Percentiles rank a stretch among this genome's conserved stretches.
Evolutionary conservation across 1,284 basidiomycete genomes (phyloP).

Genomic region (Caloboletus firmus): DNA sequence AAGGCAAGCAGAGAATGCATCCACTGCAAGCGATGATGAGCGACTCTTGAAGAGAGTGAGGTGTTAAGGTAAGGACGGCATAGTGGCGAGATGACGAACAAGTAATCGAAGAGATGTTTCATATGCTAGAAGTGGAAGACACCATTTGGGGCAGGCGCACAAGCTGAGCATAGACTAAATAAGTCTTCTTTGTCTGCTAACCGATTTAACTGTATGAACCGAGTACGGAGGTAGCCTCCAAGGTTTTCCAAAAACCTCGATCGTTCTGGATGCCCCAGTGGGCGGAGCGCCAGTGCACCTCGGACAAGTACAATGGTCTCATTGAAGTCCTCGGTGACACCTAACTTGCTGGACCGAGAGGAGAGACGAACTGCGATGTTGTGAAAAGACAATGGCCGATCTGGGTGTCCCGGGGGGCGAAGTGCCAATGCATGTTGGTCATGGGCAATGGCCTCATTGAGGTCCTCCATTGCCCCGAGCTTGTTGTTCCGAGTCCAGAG

Average conservation of each 20-base stretch:
- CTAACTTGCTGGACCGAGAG: not conserved
- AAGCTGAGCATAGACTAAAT: not conserved
- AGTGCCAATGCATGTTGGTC: too few species aligned
- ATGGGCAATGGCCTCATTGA: too few species aligned
- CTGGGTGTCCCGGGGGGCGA: not conserved
- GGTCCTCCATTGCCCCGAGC: too few species aligned
- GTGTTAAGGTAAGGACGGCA: not conserved
- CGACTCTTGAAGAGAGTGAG: not conserved
- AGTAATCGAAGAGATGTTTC: not conserved
- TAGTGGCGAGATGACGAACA: not conserved
- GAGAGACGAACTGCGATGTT: not conserved
- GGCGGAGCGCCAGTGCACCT: not conserved
- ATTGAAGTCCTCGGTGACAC: not conserved
- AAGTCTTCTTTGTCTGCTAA: not conserved
- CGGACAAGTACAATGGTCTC: not conserved
- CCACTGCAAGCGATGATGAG: too few species aligned
- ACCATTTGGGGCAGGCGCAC: not conserved
- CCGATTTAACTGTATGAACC: not conserved
- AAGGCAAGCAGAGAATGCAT: too few species aligned
- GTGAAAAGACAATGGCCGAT: not conserved
- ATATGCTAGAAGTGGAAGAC: not conserved
- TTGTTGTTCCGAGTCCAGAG: too few species aligned
- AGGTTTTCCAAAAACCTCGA: not conserved
- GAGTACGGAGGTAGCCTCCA: not conserved
- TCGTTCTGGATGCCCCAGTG: not conserved